phyloP scores from a whole-genome alignment of 2,329 filamentous ascomycete genomes.

The Apiospora koreana region DNA sequence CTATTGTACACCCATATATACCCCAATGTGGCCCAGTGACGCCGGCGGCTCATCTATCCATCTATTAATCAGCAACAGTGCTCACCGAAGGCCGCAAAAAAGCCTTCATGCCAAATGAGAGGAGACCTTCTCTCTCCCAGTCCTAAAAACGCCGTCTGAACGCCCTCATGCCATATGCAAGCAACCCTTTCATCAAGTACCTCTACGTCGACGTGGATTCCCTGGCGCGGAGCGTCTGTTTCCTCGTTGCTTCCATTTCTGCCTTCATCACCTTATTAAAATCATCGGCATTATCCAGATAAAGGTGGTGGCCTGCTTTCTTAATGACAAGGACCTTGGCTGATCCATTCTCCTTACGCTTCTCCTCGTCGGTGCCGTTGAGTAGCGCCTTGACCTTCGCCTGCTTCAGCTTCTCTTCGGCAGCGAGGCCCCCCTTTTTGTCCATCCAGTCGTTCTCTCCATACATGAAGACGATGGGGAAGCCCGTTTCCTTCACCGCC shows the following conservation, averaged over 20 bases:
- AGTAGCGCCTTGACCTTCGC: constrained; percentile 62
- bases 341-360: constrained; percentile 71
- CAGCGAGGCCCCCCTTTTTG: constrained; percentile 77
- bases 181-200: neutral
- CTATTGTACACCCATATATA: neutral
- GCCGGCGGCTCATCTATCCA: neutral
- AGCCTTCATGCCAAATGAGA: neutral
- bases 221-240: constrained; percentile 26
- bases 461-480: constrained; percentile 92
- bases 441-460: constrained; percentile 99
- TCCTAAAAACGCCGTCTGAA: neutral
- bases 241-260: constrained; percentile 54
- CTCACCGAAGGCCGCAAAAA: neutral
- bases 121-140: neutral
- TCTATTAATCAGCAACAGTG: neutral
- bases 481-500: constrained; percentile 58
- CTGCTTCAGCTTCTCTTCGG: constrained; percentile 75
- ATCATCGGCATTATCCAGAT: constrained; percentile 59
- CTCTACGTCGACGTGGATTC: neutral
- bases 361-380: constrained; percentile 67
- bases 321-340: constrained; percentile 79
- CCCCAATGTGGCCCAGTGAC: neutral
- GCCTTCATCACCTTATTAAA: constrained; percentile 56
- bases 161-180: neutral
- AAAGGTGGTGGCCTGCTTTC: constrained; percentile 61